phyloP scores from a whole-genome alignment of 257 asterid species.

The Pogostemon cablin region DNA sequence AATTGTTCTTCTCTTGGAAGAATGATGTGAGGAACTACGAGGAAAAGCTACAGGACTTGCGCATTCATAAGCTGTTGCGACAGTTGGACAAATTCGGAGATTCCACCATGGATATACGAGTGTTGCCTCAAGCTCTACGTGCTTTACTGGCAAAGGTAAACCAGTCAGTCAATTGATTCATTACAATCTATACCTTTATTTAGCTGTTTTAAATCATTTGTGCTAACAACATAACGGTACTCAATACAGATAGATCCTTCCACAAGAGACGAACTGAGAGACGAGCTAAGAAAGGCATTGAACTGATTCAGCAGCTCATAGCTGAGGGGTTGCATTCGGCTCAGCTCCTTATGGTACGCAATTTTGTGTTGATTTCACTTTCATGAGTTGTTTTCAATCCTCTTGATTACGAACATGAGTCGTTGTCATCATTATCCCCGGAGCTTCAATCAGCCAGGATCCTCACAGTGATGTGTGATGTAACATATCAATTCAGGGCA shows the following conservation, averaged over 20 bases:
- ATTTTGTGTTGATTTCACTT: background rate
- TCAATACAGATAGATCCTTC: slow-evolving; percentile 77
- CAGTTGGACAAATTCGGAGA: slow-evolving; percentile 71
- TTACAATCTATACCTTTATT: background rate
- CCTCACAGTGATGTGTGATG: slow-evolving; percentile 6
- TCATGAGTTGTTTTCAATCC: background rate
- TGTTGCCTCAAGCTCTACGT: slow-evolving; percentile 78
- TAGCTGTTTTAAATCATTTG: background rate
- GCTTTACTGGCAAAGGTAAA: slow-evolving; percentile 75
- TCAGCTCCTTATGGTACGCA: background rate
- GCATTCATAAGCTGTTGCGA: slow-evolving; percentile 57
- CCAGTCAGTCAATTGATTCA: background rate
- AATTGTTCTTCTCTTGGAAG: slow-evolving; percentile 77
- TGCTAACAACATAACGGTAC: background rate
- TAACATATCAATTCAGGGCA: slow-evolving; percentile 3
- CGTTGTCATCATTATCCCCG: too few species aligned
- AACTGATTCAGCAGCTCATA: slow-evolving; percentile 28
- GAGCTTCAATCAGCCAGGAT: background rate
- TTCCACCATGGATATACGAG: slow-evolving; percentile 68
- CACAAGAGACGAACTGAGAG: slow-evolving; percentile 53
- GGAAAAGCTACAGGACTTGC: slow-evolving; percentile 65
- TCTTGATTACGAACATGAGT: background rate
- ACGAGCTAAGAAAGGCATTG: slow-evolving; percentile 61
- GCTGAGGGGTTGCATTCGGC: too few species aligned
- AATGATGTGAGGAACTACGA: slow-evolving; percentile 67